Percentiles rank a stretch among this genome's conserved stretches.
phyloP scores from a whole-genome alignment of 345 rosid species.

The Geranium rotundifolium region DNA sequence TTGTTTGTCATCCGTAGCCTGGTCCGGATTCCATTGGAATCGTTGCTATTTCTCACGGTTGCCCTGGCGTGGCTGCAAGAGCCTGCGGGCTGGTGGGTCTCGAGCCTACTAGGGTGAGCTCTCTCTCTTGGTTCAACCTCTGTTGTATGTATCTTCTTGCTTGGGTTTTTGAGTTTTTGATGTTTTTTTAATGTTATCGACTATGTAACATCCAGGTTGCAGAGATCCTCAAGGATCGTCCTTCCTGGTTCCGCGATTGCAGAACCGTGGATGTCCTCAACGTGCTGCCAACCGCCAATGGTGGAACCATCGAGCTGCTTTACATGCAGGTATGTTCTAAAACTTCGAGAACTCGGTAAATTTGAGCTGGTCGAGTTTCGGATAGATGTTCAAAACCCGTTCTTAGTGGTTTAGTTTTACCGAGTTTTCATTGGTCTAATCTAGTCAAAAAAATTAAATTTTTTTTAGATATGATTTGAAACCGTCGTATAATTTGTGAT shows the following conservation, averaged over 20 bases:
- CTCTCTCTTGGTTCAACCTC: background rate
- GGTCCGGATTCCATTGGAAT: slow-evolving; percentile 99
- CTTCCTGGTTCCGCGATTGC: slow-evolving; percentile 97
- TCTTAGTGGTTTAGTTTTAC: too few species aligned
- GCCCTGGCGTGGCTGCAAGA: slow-evolving; percentile 99
- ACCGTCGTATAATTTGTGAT: too few species aligned
- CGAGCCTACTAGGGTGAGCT: slow-evolving; percentile 93
- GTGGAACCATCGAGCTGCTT: slow-evolving; percentile 99
- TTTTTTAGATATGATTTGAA: too few species aligned
- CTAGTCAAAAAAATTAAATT: too few species aligned
- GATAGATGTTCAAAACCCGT: too few species aligned
- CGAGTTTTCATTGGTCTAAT: too few species aligned
- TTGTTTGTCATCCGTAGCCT: slow-evolving; percentile 40
- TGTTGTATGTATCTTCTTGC: background rate
- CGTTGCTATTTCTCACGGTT: slow-evolving; percentile 99
- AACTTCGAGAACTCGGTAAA: too few species aligned
- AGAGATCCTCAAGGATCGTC: slow-evolving; percentile 99
- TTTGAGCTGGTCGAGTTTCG: too few species aligned
- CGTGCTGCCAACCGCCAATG: slow-evolving; percentile 95
- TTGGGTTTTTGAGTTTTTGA: background rate
- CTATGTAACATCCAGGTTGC: slow-evolving; percentile 48
- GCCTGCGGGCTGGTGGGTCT: slow-evolving; percentile 99
- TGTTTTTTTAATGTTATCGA: background rate
- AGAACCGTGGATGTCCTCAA: slow-evolving; percentile 96
- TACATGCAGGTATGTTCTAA: slow-evolving; percentile 70